A percentile compares a stretch with the other conserved stretches of the same genome.
Evolutionary conservation across 2,329 filamentous ascomycete species (phyloP).

Genomic region (Plectosphaerella plurivora): DNA sequence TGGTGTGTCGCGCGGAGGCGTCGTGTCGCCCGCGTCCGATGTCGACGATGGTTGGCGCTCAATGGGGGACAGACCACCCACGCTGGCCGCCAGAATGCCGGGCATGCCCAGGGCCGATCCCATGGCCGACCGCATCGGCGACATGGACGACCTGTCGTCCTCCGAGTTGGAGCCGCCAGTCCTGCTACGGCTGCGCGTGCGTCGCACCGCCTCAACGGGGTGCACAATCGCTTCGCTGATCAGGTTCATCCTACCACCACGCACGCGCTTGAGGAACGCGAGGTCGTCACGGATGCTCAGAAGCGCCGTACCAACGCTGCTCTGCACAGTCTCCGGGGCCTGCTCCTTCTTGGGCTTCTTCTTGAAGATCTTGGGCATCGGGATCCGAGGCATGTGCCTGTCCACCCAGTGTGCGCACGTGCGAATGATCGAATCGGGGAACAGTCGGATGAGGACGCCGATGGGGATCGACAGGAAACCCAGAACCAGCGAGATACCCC

Average conservation of each 20-base stretch:
- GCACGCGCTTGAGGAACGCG: conserved; percentile 55
- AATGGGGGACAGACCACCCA: conserved; percentile 12
- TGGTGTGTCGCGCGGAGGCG: background rate
- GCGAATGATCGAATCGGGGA: conserved; percentile 17
- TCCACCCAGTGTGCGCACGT: conserved; percentile 7
- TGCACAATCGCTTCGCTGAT: conserved; percentile 55
- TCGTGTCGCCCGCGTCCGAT: background rate
- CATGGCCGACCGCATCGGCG: conserved; percentile 11
- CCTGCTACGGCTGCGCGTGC: conserved; percentile 9
- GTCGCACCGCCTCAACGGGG: conserved; percentile 39
- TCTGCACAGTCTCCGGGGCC: conserved; percentile 24
- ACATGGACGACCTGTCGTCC: conserved; percentile 7
- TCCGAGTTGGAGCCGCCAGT: conserved; percentile 8
- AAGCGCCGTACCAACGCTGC: conserved; percentile 34
- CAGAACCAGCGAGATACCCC: conserved; percentile 65
- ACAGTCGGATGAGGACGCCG: conserved; percentile 59
- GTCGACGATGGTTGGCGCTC: conserved; percentile 5
- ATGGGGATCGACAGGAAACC: conserved; percentile 63
- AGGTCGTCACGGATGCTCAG: conserved; percentile 58
- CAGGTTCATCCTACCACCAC: conserved; percentile 55
- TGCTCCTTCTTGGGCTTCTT: conserved; percentile 8
- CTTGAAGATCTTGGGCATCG: conserved; percentile 8
- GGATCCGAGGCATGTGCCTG: conserved; percentile 9
- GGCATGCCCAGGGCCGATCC: conserved; percentile 14
- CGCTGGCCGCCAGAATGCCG: conserved; percentile 14